Conservation (phyloP, 345 rosid species). For the Microcos paniculata region DNA sequence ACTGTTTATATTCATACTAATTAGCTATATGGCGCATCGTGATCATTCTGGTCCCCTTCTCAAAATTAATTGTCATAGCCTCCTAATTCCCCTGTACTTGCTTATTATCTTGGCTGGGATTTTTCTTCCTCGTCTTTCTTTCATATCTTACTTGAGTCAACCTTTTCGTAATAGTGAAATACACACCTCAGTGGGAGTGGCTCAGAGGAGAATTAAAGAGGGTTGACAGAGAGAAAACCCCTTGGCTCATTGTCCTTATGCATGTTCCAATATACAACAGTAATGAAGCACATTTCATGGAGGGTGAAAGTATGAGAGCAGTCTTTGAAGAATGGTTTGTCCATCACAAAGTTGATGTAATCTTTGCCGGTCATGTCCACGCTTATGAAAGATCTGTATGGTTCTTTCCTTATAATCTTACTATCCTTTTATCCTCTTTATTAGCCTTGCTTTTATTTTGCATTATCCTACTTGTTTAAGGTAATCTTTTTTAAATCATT, state of each 20-base stretch:
- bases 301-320: slow-evolving; percentile 90
- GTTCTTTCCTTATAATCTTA: slow-evolving; percentile 13
- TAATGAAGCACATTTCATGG: slow-evolving; percentile 90
- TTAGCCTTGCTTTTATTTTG: background rate
- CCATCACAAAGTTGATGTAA: slow-evolving; percentile 61
- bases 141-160: slow-evolving; percentile 11
- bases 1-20: slow-evolving; percentile 3
- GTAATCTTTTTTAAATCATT: background rate
- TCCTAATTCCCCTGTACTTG: background rate
- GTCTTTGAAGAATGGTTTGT: slow-evolving; percentile 81
- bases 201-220: slow-evolving; percentile 60
- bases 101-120: background rate
- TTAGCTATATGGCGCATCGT: background rate
- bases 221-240: slow-evolving; percentile 90
- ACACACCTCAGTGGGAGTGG: slow-evolving; percentile 91
- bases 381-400: slow-evolving; percentile 99
- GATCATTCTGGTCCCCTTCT: background rate
- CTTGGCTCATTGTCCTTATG: slow-evolving; percentile 97
- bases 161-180: slow-evolving; percentile 60
- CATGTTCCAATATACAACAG: slow-evolving; percentile 83
- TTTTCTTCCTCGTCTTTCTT: background rate
- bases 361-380: slow-evolving; percentile 97
- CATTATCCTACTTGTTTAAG: background rate
- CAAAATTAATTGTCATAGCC: slow-evolving; percentile 6
- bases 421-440: background rate